A percentile compares a stretch with the other conserved stretches of the same genome.
Evolutionary conservation across 2,329 filamentous ascomycete species (phyloP).

Genomic region (Phaeosphaeria sp.): DNA sequence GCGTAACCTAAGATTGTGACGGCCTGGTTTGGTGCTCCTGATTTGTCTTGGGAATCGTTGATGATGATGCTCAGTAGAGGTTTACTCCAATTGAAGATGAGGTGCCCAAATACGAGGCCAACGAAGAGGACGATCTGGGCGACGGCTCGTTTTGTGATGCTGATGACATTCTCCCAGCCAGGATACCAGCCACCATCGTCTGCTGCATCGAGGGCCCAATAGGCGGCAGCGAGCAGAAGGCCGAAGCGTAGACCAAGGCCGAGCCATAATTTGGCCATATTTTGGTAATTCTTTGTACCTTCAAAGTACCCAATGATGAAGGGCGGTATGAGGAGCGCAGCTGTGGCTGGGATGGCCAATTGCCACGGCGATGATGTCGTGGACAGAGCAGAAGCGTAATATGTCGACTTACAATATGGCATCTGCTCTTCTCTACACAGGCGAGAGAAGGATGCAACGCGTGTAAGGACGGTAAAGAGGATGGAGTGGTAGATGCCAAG

Average conservation of each 20-base stretch:
- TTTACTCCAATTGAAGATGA: slow-evolving; percentile 84
- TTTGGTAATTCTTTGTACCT: slow-evolving; percentile 86
- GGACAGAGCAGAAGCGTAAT: slow-evolving; percentile 89
- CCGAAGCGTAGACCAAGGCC: slow-evolving; percentile 78
- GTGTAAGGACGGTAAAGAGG: slow-evolving; percentile 79
- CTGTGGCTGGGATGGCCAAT: slow-evolving; percentile 77
- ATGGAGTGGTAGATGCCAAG: slow-evolving; percentile 85
- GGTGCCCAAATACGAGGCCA: slow-evolving; percentile 81
- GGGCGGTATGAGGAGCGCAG: slow-evolving; percentile 73
- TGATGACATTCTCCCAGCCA: slow-evolving; percentile 61
- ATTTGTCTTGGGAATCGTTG: slow-evolving; percentile 27
- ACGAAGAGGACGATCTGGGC: slow-evolving; percentile 83
- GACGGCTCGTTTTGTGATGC: slow-evolving; percentile 75
- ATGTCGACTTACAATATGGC: slow-evolving; percentile 94
- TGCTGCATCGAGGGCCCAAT: slow-evolving; percentile 89
- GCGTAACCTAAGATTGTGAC: slow-evolving; percentile 89
- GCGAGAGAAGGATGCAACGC: slow-evolving; percentile 84
- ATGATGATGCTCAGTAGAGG: slow-evolving; percentile 78
- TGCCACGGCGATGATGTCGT: slow-evolving; percentile 95
- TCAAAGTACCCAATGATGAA: slow-evolving; percentile 81
- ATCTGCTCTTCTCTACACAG: slow-evolving; percentile 98
- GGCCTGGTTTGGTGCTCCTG: slow-evolving; percentile 45
- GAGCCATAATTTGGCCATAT: slow-evolving; percentile 84
- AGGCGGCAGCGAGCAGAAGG: slow-evolving; percentile 76
- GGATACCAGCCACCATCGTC: slow-evolving; percentile 85